Evolutionary conservation across 495 filamentous ascomycete species (phyloP), one percentile per base, ranked within the genome.

Genomic region (Parathielavia hyrcaniae): DNA sequence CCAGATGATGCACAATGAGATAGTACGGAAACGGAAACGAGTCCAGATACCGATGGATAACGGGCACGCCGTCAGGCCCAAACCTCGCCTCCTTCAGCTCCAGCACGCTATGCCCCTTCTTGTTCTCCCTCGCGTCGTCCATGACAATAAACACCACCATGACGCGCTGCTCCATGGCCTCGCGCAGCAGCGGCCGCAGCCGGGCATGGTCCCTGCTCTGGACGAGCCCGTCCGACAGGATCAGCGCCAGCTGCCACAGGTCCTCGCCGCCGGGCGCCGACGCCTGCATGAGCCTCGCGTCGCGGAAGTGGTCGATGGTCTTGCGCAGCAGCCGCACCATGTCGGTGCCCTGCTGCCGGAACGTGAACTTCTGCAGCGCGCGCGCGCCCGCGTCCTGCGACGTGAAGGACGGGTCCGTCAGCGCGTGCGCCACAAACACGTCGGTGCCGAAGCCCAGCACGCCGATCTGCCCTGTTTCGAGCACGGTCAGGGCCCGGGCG

Each of bases 111-210:
- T 75, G 69, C 45, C 75, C 73, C 58, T 70, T 71, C 51, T 66
- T 69, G 64, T 60, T 55, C 23, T 51, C 63, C 0, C 79, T 78
- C 8, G 86, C 79, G 36, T 90, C 84, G 75, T 98, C 93, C 61
- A 98, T 86, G 60, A 99, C 86, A 48, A 99, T 86, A 63, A 97
- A 99, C 0, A 99, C 91, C 52, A 97, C 85, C 93, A 99, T 97
- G 64, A 99, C 91, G 11, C 89, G 77, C 71, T 96, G 90, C 70
- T 96, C 92, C 62, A 88, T 83, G 4, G 93, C 91, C 64, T 90
- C 86, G 8, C 93, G 75, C 5, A 97, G 83, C 22, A 97, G 79
- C 19, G 90, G 79, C 12, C 84, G 77, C 55, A 99, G 86, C 1
- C 80, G 77, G n/a, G 87, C 89, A 68, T 96, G 92, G 43, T 89